These are phyloP conservation scores for Mrakiaceae sp. DNA, from an alignment of 1,284 basidiomycete species.

Conservation along the genomic window DNA sequence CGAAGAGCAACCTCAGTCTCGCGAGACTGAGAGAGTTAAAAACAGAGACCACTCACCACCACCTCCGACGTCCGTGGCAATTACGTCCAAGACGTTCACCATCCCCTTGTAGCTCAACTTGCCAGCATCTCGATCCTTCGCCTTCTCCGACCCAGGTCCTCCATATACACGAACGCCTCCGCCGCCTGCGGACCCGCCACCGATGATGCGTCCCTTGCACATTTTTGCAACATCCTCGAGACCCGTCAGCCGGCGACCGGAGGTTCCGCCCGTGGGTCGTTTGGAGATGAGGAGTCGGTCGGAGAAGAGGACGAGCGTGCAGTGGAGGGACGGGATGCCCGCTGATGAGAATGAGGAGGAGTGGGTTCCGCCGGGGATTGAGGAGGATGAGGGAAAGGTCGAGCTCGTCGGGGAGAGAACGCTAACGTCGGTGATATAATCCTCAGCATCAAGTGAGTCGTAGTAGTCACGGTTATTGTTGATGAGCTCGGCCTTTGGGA, in stretches of 20 bases:
- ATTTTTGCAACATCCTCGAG: slow-evolving; percentile 73
- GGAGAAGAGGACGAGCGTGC: slow-evolving; percentile 86
- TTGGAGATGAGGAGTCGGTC: slow-evolving; percentile 90
- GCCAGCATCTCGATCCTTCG: slow-evolving; percentile 47
- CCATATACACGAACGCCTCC: slow-evolving; percentile 29
- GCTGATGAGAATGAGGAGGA: slow-evolving; percentile 24
- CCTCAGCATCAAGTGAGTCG: slow-evolving; percentile 89
- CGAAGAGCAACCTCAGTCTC: slow-evolving; percentile 9
- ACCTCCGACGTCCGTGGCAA: slow-evolving; percentile 70
- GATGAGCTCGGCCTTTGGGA: slow-evolving; percentile 53
- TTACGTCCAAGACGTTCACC: slow-evolving; percentile 71
- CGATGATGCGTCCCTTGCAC: slow-evolving; percentile 38
- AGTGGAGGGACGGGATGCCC: slow-evolving; percentile 47
- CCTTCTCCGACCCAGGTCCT: slow-evolving; percentile 46
- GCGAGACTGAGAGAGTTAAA: slow-evolving; percentile 2
- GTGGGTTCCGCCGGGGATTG: slow-evolving; percentile 14
- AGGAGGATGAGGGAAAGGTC: slow-evolving; percentile 30
- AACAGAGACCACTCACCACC: slow-evolving; percentile 45
- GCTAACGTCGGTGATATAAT: slow-evolving; percentile 30
- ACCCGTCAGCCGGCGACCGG: slow-evolving; percentile 63
- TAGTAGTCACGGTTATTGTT: slow-evolving; percentile 78
- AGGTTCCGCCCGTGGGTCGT: slow-evolving; percentile 61
- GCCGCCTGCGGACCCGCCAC: slow-evolving; percentile 23
- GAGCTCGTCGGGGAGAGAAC: slow-evolving; percentile 21
- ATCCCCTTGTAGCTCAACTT: slow-evolving; percentile 78